A percentile compares a stretch with the other conserved stretches of the same genome.
phyloP scores from a whole-genome alignment of 2,329 filamentous ascomycete genomes.

The Colletotrichum scovillei region DNA sequence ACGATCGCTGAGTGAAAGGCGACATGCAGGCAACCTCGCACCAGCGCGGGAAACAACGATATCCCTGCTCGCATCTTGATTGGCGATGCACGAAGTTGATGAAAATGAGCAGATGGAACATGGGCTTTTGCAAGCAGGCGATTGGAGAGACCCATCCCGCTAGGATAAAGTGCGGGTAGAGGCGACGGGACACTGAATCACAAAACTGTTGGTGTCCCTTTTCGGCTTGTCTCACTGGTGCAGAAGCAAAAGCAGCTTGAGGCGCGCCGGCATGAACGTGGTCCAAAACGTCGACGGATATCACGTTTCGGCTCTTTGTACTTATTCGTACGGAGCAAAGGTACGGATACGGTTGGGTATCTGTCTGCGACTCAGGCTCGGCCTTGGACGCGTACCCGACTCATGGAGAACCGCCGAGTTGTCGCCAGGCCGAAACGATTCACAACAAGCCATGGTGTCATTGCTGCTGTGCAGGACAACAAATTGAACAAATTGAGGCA shows the following conservation, averaged over 20 bases:
- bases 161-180: conserved; percentile 6
- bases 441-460: background rate
- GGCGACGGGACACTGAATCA: background rate
- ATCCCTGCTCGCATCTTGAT: conserved; percentile 25
- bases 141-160: conserved; percentile 1
- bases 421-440: conserved; percentile 5
- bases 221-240: background rate
- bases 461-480: background rate
- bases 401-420: conserved; percentile 1
- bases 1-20: conserved; percentile 18
- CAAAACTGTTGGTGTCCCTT: background rate
- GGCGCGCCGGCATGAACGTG: background rate
- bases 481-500: background rate
- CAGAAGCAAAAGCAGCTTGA: background rate
- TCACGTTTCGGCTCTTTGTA: background rate
- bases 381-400: background rate
- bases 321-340: background rate
- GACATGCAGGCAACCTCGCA: conserved; percentile 19
- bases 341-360: background rate
- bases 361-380: background rate
- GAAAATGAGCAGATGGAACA: conserved; percentile 31
- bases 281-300: background rate
- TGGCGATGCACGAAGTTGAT: conserved; percentile 25
- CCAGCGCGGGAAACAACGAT: conserved; percentile 9
- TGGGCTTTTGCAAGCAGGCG: conserved; percentile 2